Evolutionary conservation across 2,329 filamentous ascomycete species (phyloP).

Genomic region (Claviceps arundinis): DNA sequence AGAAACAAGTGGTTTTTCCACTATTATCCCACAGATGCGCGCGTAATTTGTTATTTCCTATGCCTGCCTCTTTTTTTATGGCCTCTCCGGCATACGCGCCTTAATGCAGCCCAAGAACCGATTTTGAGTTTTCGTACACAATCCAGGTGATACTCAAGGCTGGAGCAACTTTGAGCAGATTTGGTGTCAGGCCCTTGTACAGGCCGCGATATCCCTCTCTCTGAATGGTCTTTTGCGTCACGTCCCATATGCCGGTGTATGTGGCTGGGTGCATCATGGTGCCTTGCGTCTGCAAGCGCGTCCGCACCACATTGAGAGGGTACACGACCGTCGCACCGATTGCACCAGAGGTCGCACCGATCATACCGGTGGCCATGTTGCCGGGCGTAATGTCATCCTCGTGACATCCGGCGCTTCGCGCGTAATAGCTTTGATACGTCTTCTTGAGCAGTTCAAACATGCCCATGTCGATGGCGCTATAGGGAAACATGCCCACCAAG

Average conservation of each 20-base stretch:
- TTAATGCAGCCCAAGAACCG: slow-evolving; percentile 42
- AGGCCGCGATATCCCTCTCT: slow-evolving; percentile 75
- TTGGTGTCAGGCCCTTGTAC: slow-evolving; percentile 91
- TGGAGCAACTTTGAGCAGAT: slow-evolving; percentile 89
- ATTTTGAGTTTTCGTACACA: slow-evolving; percentile 84
- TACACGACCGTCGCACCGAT: slow-evolving; percentile 92
- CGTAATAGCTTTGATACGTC: slow-evolving; percentile 55
- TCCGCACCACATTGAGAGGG: slow-evolving; percentile 84
- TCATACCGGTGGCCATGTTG: slow-evolving; percentile 73
- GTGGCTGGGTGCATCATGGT: slow-evolving; percentile 82
- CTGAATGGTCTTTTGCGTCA: slow-evolving; percentile 67
- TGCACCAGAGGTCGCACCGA: slow-evolving; percentile 83
- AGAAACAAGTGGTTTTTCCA: too few relatives aligned
- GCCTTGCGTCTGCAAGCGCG: slow-evolving; percentile 84
- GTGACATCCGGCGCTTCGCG: slow-evolving; percentile 53
- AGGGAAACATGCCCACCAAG: slow-evolving; percentile 91
- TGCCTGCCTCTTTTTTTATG: background rate
- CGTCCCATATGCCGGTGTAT: slow-evolving; percentile 84
- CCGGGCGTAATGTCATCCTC: slow-evolving; percentile 74
- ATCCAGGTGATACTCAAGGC: slow-evolving; percentile 92
- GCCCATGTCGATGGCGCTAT: slow-evolving; percentile 89
- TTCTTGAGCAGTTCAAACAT: slow-evolving; percentile 90
- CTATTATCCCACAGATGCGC: background rate
- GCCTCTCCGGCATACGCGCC: background rate
- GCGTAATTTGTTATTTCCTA: background rate